Evolutionary conservation across 768 basidiomycete genomes (phyloP).

Genomic region (Amanita rimosa): DNA sequence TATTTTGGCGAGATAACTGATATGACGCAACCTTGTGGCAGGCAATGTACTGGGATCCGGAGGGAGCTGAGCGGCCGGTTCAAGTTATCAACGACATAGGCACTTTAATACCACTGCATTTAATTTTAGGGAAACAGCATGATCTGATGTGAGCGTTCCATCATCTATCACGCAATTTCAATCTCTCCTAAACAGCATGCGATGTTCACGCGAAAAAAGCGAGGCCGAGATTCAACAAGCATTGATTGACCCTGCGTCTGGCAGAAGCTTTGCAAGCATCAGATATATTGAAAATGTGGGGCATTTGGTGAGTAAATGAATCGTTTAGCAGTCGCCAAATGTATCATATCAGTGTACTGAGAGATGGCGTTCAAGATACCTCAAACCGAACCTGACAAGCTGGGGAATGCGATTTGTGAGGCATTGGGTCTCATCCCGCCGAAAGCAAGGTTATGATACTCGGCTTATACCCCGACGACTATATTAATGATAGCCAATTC

Average conservation of each 20-base stretch:
- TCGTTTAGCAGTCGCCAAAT: background rate
- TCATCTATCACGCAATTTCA: background rate
- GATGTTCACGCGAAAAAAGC: constrained; percentile 8
- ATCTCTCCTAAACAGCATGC: background rate
- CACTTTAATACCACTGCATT: constrained; percentile 32
- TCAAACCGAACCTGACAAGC: constrained; percentile 14
- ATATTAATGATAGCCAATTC: no score
- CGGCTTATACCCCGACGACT: no score
- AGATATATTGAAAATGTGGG: constrained; percentile 15
- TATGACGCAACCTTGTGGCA: constrained; percentile 13
- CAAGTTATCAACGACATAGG: constrained; percentile 30
- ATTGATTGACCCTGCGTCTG: constrained; percentile 17
- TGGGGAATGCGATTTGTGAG: constrained; percentile 5
- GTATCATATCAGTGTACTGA: background rate
- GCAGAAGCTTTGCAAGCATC: constrained; percentile 17
- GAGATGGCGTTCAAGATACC: constrained; percentile 9
- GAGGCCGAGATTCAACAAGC: constrained; percentile 19
- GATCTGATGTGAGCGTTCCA: constrained; percentile 40
- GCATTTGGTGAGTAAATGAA: constrained; percentile 18
- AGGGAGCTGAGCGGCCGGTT: constrained; percentile 44
- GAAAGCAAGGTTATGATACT: background rate
- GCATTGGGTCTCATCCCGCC: background rate
- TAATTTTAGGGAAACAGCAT: constrained; percentile 37
- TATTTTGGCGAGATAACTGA: background rate
- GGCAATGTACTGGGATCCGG: constrained; percentile 54